Conservation (phyloP, 805 yeast species). For the Hanseniaspora occidentalis region DNA sequence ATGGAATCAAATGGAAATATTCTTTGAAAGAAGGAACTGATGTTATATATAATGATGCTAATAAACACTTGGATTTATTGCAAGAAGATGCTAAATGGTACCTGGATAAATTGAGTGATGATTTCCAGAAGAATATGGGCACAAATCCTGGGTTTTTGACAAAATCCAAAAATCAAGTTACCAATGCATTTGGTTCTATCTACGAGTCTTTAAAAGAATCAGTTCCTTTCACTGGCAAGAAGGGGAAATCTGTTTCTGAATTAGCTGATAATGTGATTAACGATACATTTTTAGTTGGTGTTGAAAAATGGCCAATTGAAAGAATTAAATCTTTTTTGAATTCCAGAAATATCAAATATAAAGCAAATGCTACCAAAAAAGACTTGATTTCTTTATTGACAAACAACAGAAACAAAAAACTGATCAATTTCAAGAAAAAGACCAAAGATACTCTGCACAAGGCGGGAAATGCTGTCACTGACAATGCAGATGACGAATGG, state of each 20-base stretch:
- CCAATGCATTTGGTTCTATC: constrained; percentile 17
- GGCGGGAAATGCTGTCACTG: background rate
- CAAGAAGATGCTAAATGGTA: constrained; percentile 30
- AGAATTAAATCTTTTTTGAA: constrained; percentile 31
- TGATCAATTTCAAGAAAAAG: background rate
- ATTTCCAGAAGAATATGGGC: background rate
- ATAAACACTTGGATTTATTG: constrained; percentile 24
- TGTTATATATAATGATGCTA: constrained; percentile 18
- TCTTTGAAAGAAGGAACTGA: constrained; percentile 22
- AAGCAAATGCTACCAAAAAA: constrained; percentile 28
- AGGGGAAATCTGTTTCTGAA: constrained; percentile 11
- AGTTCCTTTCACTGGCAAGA: constrained; percentile 1
- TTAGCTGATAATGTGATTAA: constrained; percentile 27
- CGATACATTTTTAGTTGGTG: constrained; percentile 33
- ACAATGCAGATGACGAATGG: constrained; percentile 11
- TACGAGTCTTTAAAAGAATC: background rate
- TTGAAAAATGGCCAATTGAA: constrained; percentile 36
- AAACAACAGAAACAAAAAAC: constrained; percentile 22
- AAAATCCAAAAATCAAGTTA: constrained; percentile 23
- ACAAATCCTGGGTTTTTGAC: constrained; percentile 24
- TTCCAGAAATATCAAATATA: constrained; percentile 28
- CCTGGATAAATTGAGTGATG: constrained; percentile 15
- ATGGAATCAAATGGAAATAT: constrained; percentile 27
- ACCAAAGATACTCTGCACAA: background rate
- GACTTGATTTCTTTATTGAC: constrained; percentile 30